phyloP scores from a whole-genome alignment of 371 early-diverging fungal genomes.

The Mortierella sp. region DNA sequence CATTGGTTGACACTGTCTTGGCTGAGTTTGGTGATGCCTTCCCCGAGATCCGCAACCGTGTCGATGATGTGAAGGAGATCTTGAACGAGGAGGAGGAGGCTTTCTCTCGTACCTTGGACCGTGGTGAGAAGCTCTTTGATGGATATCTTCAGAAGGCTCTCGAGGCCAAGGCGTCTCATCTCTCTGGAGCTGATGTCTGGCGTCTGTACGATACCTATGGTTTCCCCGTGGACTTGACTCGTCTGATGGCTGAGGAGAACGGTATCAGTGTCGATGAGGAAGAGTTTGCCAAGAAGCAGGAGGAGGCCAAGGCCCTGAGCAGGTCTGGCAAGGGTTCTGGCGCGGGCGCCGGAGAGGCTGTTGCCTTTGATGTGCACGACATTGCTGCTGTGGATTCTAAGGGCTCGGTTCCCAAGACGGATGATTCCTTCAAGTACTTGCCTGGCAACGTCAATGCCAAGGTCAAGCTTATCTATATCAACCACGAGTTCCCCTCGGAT shows the following conservation, averaged over 20 bases:
- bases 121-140: conserved; percentile 97
- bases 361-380: conserved; percentile 93
- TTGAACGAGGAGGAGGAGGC: conserved; percentile 96
- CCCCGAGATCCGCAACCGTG: conserved; percentile 84
- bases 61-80: conserved; percentile 89
- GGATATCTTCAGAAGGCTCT: conserved; percentile 80
- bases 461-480: conserved; percentile 78
- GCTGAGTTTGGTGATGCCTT: conserved; percentile 78
- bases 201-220: conserved; percentile 99
- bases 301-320: conserved; percentile 85
- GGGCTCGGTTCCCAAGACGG: conserved; percentile 80
- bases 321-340: conserved; percentile 73
- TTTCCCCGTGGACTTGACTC: conserved; percentile 99
- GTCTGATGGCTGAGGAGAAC: conserved; percentile 98
- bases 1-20: conserved; percentile 89
- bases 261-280: conserved; percentile 89
- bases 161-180: conserved; percentile 62
- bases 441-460: conserved; percentile 72
- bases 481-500: conserved; percentile 62
- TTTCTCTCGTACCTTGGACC: conserved; percentile 98
- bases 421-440: conserved; percentile 92
- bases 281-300: conserved; percentile 86
- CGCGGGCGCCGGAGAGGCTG: conserved; percentile 64
- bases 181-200: conserved; percentile 96
- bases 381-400: conserved; percentile 87